Base-by-base conservation (phyloP, 768 basidiomycete genomes). In the Termitomyces sp. region DNA sequence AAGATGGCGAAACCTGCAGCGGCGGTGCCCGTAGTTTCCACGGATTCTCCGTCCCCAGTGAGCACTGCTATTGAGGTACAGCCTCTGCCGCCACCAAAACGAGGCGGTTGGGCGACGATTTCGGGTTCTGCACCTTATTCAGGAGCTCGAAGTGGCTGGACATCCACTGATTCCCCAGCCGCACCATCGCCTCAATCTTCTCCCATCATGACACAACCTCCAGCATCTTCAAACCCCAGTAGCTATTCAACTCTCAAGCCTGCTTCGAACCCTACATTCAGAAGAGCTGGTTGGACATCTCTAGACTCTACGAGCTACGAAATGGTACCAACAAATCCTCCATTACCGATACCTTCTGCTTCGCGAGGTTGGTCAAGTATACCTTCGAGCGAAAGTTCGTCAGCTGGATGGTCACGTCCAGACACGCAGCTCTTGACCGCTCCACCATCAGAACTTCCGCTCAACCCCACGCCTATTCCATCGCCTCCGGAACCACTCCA, bases 271-370 rank as follows among this genome's bases (percentile, higher is more conserved):
- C 80, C 86, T 17, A 65, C 75, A 10, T 89, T 88, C 70, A 79
- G 85, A 49, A 77, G 82, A 11, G 87, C 79, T 51, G 88, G 89
- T 17, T 89, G 86, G 84, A 84, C 87, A 9, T 83, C 84, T 40
- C 76, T 91, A 31, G 89, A 88, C 61, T 80, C 80, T 2, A 75
- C 79, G 25, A 78, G 69, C 60, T 73, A 73, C 31, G 71, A 72
- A 38, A 40, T 69, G 3, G 56, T 64, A 15, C 69, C 57, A 8
- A 17, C 29, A n/a, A 42, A 38, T 32, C 37, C 70, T 5, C 67
- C 69, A 37, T 63, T 67, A 54, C 65, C 68, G 9, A 64, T 66
- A 46, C 46, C 69, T 36, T 37, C 67, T 36, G 45, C 63, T 60
- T n/a, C 31, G 20, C 42, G 17, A 45, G 55, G 31, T 43, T 45